Conservation (phyloP, 805 yeast genomes). For the Saturnispora gosingensis region DNA sequence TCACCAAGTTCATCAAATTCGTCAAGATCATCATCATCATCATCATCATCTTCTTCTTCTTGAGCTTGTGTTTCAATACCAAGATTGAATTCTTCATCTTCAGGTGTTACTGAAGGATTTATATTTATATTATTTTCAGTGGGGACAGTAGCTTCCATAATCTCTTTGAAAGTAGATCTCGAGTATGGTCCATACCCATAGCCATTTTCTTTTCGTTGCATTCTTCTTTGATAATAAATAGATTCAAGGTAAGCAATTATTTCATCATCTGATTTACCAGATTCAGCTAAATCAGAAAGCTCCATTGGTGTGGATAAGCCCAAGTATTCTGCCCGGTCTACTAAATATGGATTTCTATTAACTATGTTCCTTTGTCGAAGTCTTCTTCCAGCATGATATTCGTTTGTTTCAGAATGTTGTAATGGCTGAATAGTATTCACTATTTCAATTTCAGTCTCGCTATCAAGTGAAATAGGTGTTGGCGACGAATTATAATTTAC, state of each 20-base stretch:
- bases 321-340: constrained; percentile 27
- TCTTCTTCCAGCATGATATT: constrained; percentile 3
- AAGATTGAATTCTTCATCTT: constrained; percentile 7
- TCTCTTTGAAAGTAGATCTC: constrained; percentile 17
- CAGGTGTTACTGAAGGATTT: not conserved
- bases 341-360: constrained; percentile 24
- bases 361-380: constrained; percentile 11
- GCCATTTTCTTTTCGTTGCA: constrained; percentile 18
- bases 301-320: constrained; percentile 24
- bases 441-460: not conserved
- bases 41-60: constrained; percentile 8
- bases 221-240: constrained; percentile 19
- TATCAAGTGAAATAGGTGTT: not conserved
- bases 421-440: not conserved
- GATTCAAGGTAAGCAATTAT: constrained; percentile 22
- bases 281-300: constrained; percentile 23
- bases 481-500: not conserved
- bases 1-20: not conserved
- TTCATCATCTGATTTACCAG: constrained; percentile 22
- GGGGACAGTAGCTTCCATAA: constrained; percentile 11
- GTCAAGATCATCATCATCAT: constrained; percentile 3
- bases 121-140: not conserved
- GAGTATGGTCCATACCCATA: constrained; percentile 25
- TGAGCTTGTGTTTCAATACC: not conserved
- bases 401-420: not conserved